phyloP scores from a whole-genome alignment of 1,284 basidiomycete species.

The Sparassis latifolia region DNA sequence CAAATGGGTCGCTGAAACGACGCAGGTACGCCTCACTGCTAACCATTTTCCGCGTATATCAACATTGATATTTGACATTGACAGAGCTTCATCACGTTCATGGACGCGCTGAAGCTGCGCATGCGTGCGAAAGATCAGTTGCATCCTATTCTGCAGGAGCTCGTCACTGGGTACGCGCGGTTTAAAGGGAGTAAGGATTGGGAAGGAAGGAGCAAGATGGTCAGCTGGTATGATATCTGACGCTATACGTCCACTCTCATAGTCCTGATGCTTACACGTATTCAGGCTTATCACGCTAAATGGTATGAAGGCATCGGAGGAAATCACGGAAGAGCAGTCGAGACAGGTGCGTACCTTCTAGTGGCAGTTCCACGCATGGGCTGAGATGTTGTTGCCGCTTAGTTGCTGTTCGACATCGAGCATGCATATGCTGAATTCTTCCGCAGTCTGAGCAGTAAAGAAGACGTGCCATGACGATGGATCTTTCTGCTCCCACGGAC shows the following conservation, averaged over 20 bases:
- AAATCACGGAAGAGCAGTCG: conserved; percentile 93
- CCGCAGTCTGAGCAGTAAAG: conserved; percentile 62
- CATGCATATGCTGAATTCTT: conserved; percentile 97
- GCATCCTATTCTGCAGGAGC: conserved; percentile 90
- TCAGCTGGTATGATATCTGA: conserved; percentile 68
- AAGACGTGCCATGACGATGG: conserved; percentile 13
- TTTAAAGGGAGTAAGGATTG: conserved; percentile 93
- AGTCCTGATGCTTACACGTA: background rate
- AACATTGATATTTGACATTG: background rate
- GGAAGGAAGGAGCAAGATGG: conserved; percentile 90
- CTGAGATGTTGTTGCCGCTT: conserved; percentile 1
- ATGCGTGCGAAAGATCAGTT: conserved; percentile 95
- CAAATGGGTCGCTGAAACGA: conserved; percentile 98
- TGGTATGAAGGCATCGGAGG: conserved; percentile 95
- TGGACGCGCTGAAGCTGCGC: conserved; percentile 93
- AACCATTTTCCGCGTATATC: background rate
- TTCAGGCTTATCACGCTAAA: conserved; percentile 92
- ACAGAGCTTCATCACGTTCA: conserved; percentile 96
- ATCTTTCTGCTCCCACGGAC: too few relatives aligned
- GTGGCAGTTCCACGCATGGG: background rate
- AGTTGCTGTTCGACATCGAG: conserved; percentile 96
- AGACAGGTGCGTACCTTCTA: conserved; percentile 57
- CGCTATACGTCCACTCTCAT: too few relatives aligned
- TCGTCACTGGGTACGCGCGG: conserved; percentile 87
- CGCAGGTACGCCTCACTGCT: conserved; percentile 56